A percentile compares a stretch with the other conserved stretches of the same genome.
phyloP scores from a whole-genome alignment of 73 alveolate genomes.

The Effrenium voratum region DNA sequence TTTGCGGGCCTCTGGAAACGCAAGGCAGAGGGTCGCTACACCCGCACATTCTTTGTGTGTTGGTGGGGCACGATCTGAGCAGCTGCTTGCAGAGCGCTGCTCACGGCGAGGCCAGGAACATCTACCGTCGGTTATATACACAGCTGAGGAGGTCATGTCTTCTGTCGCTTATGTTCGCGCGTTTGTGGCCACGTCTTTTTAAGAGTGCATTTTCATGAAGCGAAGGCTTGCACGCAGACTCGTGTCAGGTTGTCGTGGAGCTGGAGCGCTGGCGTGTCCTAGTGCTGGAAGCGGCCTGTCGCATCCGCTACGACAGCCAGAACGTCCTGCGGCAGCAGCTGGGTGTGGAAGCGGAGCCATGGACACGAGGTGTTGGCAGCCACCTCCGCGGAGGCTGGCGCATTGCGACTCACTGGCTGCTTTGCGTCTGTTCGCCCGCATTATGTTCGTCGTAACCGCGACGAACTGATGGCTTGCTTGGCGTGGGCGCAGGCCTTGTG shows the following conservation, averaged over 20 bases:
- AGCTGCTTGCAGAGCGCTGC: too few relatives aligned
- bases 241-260: neutral
- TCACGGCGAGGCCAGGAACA: too few relatives aligned
- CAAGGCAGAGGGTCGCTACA: too few relatives aligned
- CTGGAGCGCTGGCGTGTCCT: neutral
- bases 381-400: neutral
- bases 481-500: neutral
- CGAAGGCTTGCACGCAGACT: too few relatives aligned
- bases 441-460: neutral
- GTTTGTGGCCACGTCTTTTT: too few relatives aligned
- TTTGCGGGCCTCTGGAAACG: constrained; percentile 18
- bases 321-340: neutral
- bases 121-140: too few relatives aligned
- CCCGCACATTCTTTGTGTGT: too few relatives aligned
- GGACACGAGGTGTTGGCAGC: neutral
- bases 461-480: neutral
- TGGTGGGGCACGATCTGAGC: too few relatives aligned
- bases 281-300: neutral
- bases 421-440: neutral
- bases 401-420: neutral
- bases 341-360: too few relatives aligned
- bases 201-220: too few relatives aligned
- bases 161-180: too few relatives aligned
- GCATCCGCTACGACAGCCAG: neutral
- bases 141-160: too few relatives aligned